Percentiles rank a stretch among this genome's conserved stretches.
phyloP scores from a whole-genome alignment of 2,329 filamentous ascomycete species.

The Macroventuria anomochaeta region DNA sequence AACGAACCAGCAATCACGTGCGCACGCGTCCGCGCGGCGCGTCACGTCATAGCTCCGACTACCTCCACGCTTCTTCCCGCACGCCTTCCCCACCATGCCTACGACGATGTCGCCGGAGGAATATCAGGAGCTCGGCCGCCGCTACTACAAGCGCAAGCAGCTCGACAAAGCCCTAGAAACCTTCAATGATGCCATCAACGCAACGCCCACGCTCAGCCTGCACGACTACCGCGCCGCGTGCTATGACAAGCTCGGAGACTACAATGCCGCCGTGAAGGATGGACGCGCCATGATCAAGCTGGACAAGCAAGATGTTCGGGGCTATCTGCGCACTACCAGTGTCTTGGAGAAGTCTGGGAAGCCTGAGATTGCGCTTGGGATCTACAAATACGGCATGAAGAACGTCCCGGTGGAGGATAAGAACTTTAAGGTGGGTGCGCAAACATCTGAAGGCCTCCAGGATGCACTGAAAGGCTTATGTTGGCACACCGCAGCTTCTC shows the following conservation, averaged over 20 bases:
- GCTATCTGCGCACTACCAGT: constrained; percentile 64
- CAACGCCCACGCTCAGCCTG: constrained; percentile 44
- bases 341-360: constrained; percentile 58
- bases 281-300: constrained; percentile 63
- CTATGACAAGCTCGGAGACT: constrained; percentile 60
- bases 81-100: constrained; percentile 28
- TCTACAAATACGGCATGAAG: constrained; percentile 66
- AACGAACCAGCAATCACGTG: too few species aligned
- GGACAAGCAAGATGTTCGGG: constrained; percentile 59
- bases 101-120: constrained; percentile 43
- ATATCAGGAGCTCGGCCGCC: constrained; percentile 43
- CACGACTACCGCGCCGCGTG: constrained; percentile 64
- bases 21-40: neutral
- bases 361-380: constrained; percentile 59
- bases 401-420: constrained; percentile 52
- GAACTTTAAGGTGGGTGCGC: constrained; percentile 37
- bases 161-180: constrained; percentile 44
- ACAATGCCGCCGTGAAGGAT: constrained; percentile 61
- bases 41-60: neutral
- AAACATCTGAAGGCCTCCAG: neutral
- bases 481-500: constrained; percentile 41
- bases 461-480: too few species aligned
- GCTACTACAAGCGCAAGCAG: constrained; percentile 46
- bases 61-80: neutral
- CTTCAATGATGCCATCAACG: constrained; percentile 43